phyloP scores from a whole-genome alignment of 495 filamentous ascomycete genomes.

The Aspergillus steynii region DNA sequence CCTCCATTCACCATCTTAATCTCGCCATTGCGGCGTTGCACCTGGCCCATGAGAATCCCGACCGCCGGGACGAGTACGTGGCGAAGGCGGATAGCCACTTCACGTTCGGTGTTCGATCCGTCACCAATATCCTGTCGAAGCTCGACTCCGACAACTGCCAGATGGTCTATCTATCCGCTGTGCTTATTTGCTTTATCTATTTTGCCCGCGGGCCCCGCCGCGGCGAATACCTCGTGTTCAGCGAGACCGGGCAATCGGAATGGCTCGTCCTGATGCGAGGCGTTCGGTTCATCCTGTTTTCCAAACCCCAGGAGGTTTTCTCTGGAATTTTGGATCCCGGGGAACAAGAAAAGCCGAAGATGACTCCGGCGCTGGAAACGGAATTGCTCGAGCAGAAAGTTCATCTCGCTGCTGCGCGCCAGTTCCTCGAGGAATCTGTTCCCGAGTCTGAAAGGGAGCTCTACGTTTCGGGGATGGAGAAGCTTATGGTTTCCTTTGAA shows the following conservation, averaged over 20 bases:
- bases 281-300: constrained; percentile 35
- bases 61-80: constrained; percentile 27
- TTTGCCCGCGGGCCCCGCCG: constrained; percentile 41
- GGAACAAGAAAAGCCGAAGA: not conserved
- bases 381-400: constrained; percentile 23
- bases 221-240: constrained; percentile 48
- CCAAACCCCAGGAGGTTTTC: constrained; percentile 27
- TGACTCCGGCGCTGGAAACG: constrained; percentile 14
- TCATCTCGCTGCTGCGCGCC: constrained; percentile 17
- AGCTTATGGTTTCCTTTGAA: constrained; percentile 21
- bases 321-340: constrained; percentile 28
- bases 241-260: constrained; percentile 36
- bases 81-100: constrained; percentile 46
- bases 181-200: constrained; percentile 48
- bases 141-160: constrained; percentile 43
- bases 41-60: constrained; percentile 38
- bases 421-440: constrained; percentile 16
- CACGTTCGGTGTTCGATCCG: constrained; percentile 44
- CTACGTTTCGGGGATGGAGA: constrained; percentile 16
- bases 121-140: constrained; percentile 36
- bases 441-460: constrained; percentile 4
- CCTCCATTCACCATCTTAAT: constrained; percentile 48
- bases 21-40: constrained; percentile 47
- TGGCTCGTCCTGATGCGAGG: constrained; percentile 48
- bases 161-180: constrained; percentile 46